These are phyloP conservation scores for Dothidotthia symphoricarpi DNA, from an alignment of 2,329 filamentous ascomycete species.

Conservation along the genomic window DNA sequence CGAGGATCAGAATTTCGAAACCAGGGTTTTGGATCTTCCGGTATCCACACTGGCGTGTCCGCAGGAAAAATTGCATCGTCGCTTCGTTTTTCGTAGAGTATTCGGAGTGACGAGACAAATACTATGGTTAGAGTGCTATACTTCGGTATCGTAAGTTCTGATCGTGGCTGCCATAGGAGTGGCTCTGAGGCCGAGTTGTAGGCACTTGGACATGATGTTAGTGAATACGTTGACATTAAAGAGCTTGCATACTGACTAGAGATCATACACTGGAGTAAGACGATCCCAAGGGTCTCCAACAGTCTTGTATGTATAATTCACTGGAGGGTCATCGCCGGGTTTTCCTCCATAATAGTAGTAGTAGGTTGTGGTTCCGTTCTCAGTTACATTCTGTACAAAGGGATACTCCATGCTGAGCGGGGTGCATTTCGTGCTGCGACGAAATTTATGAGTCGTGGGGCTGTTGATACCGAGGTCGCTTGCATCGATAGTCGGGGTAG, in stretches of 20 bases:
- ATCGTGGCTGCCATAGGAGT: not conserved
- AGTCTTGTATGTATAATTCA: slow-evolving; percentile 4
- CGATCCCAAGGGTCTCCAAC: slow-evolving; percentile 2
- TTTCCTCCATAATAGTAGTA: slow-evolving; percentile 6
- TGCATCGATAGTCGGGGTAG: slow-evolving; percentile 1
- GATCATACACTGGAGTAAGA: slow-evolving; percentile 4
- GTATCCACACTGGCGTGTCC: not conserved
- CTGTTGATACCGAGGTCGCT: slow-evolving; percentile 4
- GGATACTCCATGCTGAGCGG: slow-evolving; percentile 5
- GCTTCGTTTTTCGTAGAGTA: slow-evolving; percentile 1
- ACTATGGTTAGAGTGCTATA: slow-evolving; percentile 1
- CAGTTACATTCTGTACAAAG: slow-evolving; percentile 2
- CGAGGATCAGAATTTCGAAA: slow-evolving; percentile 4
- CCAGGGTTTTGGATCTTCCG: not conserved
- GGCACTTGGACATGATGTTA: not conserved
- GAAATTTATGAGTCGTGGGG: not conserved
- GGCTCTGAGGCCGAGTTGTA: not conserved
- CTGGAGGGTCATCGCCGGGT: not conserved
- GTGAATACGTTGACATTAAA: not conserved
- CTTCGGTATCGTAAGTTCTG: not conserved
- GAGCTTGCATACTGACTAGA: not conserved
- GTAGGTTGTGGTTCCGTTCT: slow-evolving; percentile 4
- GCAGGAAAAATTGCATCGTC: slow-evolving; percentile 2
- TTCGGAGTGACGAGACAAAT: slow-evolving; percentile 1
- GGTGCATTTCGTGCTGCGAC: slow-evolving; percentile 1